phyloP scores from a whole-genome alignment of 371 early-diverging fungal species.

The Coemansia sp. region DNA sequence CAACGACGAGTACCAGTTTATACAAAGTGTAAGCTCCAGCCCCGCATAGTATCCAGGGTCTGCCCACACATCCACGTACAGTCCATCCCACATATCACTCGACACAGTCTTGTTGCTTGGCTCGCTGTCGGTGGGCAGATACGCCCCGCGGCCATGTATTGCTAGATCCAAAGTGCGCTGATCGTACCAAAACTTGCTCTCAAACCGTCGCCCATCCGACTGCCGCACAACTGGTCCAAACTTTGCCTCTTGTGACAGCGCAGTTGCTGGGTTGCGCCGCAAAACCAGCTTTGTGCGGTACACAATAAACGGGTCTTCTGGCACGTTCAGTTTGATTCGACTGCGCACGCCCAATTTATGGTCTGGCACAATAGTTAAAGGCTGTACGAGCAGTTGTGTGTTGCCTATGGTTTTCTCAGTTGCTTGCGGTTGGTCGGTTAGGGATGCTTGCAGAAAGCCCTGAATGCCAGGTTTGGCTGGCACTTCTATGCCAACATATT shows the following conservation, averaged over 20 bases:
- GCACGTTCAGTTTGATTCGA: slow-evolving; percentile 33
- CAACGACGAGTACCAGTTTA: slow-evolving; percentile 75
- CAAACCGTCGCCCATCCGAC: slow-evolving; percentile 65
- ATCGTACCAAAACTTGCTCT: slow-evolving; percentile 68
- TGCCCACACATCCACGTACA: slow-evolving; percentile 68
- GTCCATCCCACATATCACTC: slow-evolving; percentile 51
- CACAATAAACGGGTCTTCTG: slow-evolving; percentile 51
- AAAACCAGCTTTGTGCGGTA: slow-evolving; percentile 30
- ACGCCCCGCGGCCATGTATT: slow-evolving; percentile 73
- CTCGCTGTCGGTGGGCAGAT: slow-evolving; percentile 44
- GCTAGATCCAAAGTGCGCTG: slow-evolving; percentile 57
- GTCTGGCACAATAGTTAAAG: slow-evolving; percentile 4
- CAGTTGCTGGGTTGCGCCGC: slow-evolving; percentile 1
- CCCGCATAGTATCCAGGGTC: slow-evolving; percentile 62
- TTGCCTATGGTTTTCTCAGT: slow-evolving; percentile 10
- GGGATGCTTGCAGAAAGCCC: slow-evolving; percentile 23
- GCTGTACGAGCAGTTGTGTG: slow-evolving; percentile 1
- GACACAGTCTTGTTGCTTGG: not conserved
- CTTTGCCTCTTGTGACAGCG: not conserved
- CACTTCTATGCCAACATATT: slow-evolving; percentile 29
- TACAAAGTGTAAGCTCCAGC: slow-evolving; percentile 55
- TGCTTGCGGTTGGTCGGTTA: not conserved
- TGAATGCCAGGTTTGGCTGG: not conserved
- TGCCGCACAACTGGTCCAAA: slow-evolving; percentile 56
- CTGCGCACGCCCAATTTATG: slow-evolving; percentile 19